A percentile compares a stretch with the other conserved stretches of the same genome.
Conservation (phyloP, 164 flowering plant genomes). For the Cinnamomum micranthum region DNA sequence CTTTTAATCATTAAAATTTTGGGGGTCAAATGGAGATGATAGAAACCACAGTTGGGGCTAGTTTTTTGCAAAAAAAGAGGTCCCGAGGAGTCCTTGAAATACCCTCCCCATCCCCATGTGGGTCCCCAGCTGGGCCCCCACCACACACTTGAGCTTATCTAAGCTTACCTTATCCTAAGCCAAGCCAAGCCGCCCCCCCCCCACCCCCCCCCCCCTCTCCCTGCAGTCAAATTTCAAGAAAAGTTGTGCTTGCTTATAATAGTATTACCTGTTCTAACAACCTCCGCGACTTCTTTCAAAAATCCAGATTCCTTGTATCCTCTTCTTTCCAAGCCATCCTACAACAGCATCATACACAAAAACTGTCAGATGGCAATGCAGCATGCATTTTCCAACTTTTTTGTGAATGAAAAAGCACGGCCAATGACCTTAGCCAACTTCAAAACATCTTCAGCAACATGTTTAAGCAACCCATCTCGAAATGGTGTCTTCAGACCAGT, state of each 20-base stretch:
- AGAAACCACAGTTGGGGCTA: no score
- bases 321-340: constrained; percentile 96
- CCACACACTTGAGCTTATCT: no score
- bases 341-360: constrained; percentile 8
- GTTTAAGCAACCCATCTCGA: constrained; percentile 77
- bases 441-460: constrained; percentile 84
- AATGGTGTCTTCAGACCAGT: constrained; percentile 91
- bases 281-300: constrained; percentile 80
- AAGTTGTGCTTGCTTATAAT: background rate
- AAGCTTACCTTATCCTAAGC: no score
- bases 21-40: no score
- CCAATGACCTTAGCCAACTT: constrained; percentile 71
- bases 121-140: no score
- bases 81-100: no score
- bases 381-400: background rate
- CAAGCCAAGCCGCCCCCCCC: no score
- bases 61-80: no score
- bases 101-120: no score
- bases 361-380: background rate
- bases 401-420: background rate
- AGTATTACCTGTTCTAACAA: constrained; percentile 75
- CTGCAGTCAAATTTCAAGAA: background rate
- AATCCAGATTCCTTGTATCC: constrained; percentile 91
- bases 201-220: no score
- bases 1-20: no score